Base-by-base conservation (phyloP, 148 eudicot genomes). In the Simmondsia chinensis region DNA sequence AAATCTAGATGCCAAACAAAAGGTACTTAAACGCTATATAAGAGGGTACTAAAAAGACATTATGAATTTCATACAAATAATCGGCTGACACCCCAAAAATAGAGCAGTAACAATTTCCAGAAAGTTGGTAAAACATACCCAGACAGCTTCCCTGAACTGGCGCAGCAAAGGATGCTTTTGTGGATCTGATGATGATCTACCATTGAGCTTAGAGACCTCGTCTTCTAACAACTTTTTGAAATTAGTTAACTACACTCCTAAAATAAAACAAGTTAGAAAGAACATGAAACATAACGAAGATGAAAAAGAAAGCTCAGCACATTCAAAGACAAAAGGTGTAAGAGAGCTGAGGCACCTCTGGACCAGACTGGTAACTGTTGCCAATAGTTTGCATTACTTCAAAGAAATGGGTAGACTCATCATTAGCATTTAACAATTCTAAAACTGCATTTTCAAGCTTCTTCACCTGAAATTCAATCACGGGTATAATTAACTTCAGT, bases 61-160 rank as follows among this genome's bases (percentile, higher is more conserved):
- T n/a, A n/a, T n/a, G n/a, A n/a, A n/a, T n/a, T 28, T 28, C 5
- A 28, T 9, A 28, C 5, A 5, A 28, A 5, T 12, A 30, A 14
- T 11, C 6, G 12, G 9, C 21, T 20, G 12, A 18, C 20, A 15
- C 6, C 9, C 14, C 20, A 47, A 41, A 36, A 10, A n/a, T 24
- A 43, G 17, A 52, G 14, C 34, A 46, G 16, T 23, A 4, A 50
- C 17, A 19, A 13, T 46, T 42, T 22, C 4, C 26, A 27, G 46
- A 45, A 19, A 1, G 16, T 24, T 15, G 20, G 40, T 24, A 13
- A 60, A 42, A 52, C 69, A 31, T 83, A 88, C 94, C 97, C 97
- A 88, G 50, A 88, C 53, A 41, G 91, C 91, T 74, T 84, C 87
- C 49, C 46, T 76, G 41, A 88, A 88, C 45, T 76, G 86, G 43